Base-by-base conservation (phyloP, 805 yeast species). In the Candida verbasci region DNA sequence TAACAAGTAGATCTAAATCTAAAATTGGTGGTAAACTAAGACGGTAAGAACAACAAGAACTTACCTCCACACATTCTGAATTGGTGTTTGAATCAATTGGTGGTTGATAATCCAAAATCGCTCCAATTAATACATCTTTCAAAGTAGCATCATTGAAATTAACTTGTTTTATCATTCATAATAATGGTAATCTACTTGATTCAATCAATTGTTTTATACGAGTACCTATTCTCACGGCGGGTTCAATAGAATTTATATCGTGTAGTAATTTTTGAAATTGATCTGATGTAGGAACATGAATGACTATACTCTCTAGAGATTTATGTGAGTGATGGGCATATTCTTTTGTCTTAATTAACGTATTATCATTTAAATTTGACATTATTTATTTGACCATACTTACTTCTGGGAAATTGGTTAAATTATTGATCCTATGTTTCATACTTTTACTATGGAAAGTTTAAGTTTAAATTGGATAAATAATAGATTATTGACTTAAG, bases 181-280 rank as follows among this genome's bases (percentile, higher is more conserved):
- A 42, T 15, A 62, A 53, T 4, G 70, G 70, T 16, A 65, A 47
- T 29, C 45, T 41, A 8, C 60, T 65, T 22, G 36, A 37, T 24
- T 61, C 65, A 35, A 46, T 58, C 17, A 66, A 50, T 29, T 54
- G 51, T 43, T 60, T 61, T 31, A 65, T 43, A 30, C 65, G 55
- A 6, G 62, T 56, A 3, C 67, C 66, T 4, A 63, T 57, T 45
- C 28, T 8, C 4, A 25, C 16, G 4, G 11, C 11, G 9, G 28
- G 28, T 5, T 25, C 16, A 25, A 12, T n/a, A 6, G 16, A 5
- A 6, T 7, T 4, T 9, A 7, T 7, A 12, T 25, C 10, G 8
- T 12, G 4, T 4, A 15, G 3, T 25, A 25, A 25, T 12, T 15
- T 25, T 25, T 25, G 15, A 15, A 25, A 25, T 25, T 12, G 12